Evolutionary conservation across 495 filamentous ascomycete species (phyloP).

Genomic region (Thermothielavioides terrestris): DNA sequence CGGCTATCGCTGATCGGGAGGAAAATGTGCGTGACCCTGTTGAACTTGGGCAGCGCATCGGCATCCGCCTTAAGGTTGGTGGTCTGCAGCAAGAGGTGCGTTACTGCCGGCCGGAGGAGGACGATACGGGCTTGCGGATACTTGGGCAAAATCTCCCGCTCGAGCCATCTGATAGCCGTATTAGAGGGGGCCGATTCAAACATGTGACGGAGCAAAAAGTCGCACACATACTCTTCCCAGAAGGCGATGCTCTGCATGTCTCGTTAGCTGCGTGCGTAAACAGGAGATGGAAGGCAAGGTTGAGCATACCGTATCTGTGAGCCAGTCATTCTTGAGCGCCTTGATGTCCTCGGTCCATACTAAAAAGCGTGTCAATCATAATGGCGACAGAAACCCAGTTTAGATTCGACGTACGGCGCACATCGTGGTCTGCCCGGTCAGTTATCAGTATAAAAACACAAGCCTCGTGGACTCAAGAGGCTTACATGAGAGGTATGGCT

Average conservation of each 20-base stretch:
- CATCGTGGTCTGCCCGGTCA: slow-evolving; percentile 35
- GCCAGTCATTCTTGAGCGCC: slow-evolving; percentile 84
- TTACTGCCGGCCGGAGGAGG: slow-evolving; percentile 87
- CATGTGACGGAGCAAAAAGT: neutral
- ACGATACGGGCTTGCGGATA: slow-evolving; percentile 77
- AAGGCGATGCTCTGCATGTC: slow-evolving; percentile 70
- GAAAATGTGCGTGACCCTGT: slow-evolving; percentile 83
- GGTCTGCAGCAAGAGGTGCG: slow-evolving; percentile 83
- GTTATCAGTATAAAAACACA: slow-evolving; percentile 1
- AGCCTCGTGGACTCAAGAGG: neutral
- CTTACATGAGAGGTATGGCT: slow-evolving; percentile 39
- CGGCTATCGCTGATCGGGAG: slow-evolving; percentile 88
- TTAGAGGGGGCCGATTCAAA: slow-evolving; percentile 6
- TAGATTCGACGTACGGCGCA: slow-evolving; percentile 33
- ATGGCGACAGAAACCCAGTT: too few species aligned
- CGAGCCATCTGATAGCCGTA: slow-evolving; percentile 63
- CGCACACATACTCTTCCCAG: slow-evolving; percentile 82
- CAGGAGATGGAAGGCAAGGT: slow-evolving; percentile 7
- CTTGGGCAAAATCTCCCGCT: slow-evolving; percentile 70
- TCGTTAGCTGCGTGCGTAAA: too few species aligned
- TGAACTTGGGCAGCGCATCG: slow-evolving; percentile 70
- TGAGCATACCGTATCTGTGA: slow-evolving; percentile 85
- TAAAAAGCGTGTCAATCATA: slow-evolving; percentile 21
- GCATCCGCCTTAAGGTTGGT: slow-evolving; percentile 64
- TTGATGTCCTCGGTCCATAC: slow-evolving; percentile 67